Evolutionary conservation across 1,284 basidiomycete genomes (phyloP), one percentile per base, ranked within the genome.

Genomic region (Meripilus lineatus): DNA sequence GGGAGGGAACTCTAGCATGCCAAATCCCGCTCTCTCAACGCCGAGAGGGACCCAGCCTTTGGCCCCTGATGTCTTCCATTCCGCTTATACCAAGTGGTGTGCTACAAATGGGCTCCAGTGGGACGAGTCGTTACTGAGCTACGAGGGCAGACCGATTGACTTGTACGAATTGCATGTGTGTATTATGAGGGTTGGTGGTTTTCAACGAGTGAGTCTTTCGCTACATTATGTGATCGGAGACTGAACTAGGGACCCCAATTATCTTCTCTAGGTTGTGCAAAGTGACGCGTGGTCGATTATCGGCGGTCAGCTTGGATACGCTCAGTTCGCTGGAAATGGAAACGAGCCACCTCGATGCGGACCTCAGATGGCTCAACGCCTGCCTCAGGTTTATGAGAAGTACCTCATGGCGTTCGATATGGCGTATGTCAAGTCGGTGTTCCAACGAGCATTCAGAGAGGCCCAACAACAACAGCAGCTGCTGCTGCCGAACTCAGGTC

Each of bases 261-360:
- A 8, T 25, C n/a, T 28, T 36, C 30, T 38, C 24, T 41, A 84
- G 81, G 74, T 82, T n/a, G 64, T 66, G 15, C 42, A 38, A 14
- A 28, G 34, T 15, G 81, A 84, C 21, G 49, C 70, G 43, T 89
- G 85, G 86, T 57, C 72, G 11, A 63, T 79, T 35, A 75, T 89
- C 47, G 85, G 75, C 10, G 84, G 70, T 11, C 72, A 71, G 30
- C 65, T 89, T 57, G 80, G 79, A 5, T 79, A 81, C 52, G 69
- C 79, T 2, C 68, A 77, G 40, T 80, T 85, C 48, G 75, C 77
- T 3, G 79, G 70, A 2, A 74, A 61, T 7, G 75, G 75, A 3
- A 57, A 63, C 2, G 75, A 82, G 47, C 80, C 81, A 7, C 66
- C 74, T 2, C 77, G 72, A 48, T 72, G 72, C 14, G 78, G 75